Evolutionary conservation across 2,329 filamentous ascomycete genomes (phyloP).

Genomic region (Phyllosticta ampelicida): DNA sequence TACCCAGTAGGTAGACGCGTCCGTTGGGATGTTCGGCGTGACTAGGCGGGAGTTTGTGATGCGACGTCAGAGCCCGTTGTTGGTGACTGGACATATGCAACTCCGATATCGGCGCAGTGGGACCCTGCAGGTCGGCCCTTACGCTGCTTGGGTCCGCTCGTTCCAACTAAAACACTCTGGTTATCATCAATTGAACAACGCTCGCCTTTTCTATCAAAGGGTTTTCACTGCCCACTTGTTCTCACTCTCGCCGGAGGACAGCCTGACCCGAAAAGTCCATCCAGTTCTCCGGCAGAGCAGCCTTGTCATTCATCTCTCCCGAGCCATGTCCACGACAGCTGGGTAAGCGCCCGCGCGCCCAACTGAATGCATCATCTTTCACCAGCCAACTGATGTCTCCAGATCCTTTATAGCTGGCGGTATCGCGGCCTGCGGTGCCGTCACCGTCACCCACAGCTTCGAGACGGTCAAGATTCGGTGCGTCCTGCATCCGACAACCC

Average conservation of each 20-base stretch:
- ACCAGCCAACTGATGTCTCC: neutral
- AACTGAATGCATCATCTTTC: neutral
- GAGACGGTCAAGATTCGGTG: conserved; percentile 98
- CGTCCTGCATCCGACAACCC: conserved; percentile 18
- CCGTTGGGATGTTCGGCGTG: neutral
- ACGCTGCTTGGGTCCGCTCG: conserved; percentile 2
- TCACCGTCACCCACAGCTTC: conserved; percentile 95
- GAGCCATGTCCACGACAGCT: conserved; percentile 37
- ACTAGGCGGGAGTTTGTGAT: neutral
- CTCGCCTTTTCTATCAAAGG: neutral
- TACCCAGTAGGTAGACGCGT: neutral
- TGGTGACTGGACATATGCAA: too few relatives aligned
- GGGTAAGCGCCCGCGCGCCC: conserved; percentile 23
- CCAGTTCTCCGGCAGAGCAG: conserved; percentile 8
- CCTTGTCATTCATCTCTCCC: neutral
- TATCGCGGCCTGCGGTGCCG: conserved; percentile 91
- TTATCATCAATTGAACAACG: conserved; percentile 1
- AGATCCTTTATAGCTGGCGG: conserved; percentile 91
- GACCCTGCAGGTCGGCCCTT: neutral
- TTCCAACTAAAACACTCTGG: neutral
- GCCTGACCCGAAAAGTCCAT: conserved; percentile 4
- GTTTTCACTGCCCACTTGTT: neutral
- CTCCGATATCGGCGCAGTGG: neutral
- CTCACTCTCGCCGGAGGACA: conserved; percentile 6
- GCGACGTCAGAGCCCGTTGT: neutral